A percentile compares a stretch with the other conserved stretches of the same genome.
These are phyloP conservation scores for Metschnikowia proteae DNA, from an alignment of 805 yeast species.

Conservation along the genomic window DNA sequence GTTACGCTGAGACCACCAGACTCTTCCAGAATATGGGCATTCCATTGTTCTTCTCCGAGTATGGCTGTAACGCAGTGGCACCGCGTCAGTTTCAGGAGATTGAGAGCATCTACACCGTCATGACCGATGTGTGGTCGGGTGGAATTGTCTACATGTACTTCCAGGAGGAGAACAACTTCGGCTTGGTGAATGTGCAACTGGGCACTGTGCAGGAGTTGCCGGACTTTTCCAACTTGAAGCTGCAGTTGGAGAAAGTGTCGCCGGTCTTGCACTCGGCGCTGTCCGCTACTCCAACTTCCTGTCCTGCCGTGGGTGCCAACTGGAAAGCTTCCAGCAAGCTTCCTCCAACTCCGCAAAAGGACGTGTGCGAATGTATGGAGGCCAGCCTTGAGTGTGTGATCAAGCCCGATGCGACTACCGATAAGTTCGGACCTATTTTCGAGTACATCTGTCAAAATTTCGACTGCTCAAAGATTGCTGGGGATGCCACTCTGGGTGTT, in stretches of 20 bases:
- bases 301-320: constrained; percentile 31
- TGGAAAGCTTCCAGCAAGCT: constrained; percentile 39
- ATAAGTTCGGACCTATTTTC: constrained; percentile 35
- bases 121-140: constrained; percentile 87
- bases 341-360: constrained; percentile 43
- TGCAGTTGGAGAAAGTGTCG: constrained; percentile 45
- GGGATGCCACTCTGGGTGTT: constrained; percentile 36
- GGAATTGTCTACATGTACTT: constrained; percentile 87
- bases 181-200: constrained; percentile 52
- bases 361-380: constrained; percentile 36
- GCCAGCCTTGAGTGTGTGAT: constrained; percentile 36
- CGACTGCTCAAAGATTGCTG: constrained; percentile 37
- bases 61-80: constrained; percentile 66
- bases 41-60: constrained; percentile 78
- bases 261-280: constrained; percentile 37
- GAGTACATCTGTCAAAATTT: constrained; percentile 29
- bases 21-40: constrained; percentile 63
- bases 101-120: constrained; percentile 55
- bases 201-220: constrained; percentile 47
- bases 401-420: constrained; percentile 22
- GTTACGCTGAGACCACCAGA: constrained; percentile 61
- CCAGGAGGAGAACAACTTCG: constrained; percentile 71
- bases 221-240: constrained; percentile 50
- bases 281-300: constrained; percentile 27
- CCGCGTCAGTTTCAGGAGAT: constrained; percentile 78